Evolutionary conservation across 108 stramenopile species (phyloP).

Genomic region (Pseudonitzschia multistriata): DNA sequence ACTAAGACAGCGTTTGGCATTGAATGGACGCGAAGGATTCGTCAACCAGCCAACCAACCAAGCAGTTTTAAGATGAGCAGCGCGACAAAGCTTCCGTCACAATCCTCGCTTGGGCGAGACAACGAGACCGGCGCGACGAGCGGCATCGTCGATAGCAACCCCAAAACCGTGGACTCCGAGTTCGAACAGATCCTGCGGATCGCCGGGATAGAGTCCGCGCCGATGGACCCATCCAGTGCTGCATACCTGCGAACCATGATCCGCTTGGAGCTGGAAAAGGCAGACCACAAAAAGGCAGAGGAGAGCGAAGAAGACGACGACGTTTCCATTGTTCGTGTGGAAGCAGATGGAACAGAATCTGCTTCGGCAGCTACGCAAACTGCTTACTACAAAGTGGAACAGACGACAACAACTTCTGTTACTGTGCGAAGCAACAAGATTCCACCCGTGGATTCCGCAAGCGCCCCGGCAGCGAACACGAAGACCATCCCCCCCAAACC

Average conservation of each 20-base stretch:
- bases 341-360: neutral
- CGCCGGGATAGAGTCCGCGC: constrained; percentile 1
- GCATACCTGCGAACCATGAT: constrained; percentile 3
- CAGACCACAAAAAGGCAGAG: neutral
- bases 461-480: neutral
- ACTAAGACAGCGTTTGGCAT: too few relatives aligned
- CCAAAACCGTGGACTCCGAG: neutral
- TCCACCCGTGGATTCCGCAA: neutral
- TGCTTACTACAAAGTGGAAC: neutral
- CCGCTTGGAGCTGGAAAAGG: neutral
- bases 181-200: neutral
- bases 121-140: neutral
- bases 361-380: neutral
- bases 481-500: neutral
- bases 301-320: neutral
- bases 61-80: too few relatives aligned
- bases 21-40: too few relatives aligned
- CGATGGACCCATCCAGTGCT: constrained; percentile 9
- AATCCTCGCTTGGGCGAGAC: neutral
- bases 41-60: too few relatives aligned
- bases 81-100: too few relatives aligned
- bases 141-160: neutral
- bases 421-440: neutral
- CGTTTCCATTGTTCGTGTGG: neutral
- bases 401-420: neutral